Base-by-base conservation (phyloP, 352 stramenopile genomes). In the Phytophthora brassicae region DNA sequence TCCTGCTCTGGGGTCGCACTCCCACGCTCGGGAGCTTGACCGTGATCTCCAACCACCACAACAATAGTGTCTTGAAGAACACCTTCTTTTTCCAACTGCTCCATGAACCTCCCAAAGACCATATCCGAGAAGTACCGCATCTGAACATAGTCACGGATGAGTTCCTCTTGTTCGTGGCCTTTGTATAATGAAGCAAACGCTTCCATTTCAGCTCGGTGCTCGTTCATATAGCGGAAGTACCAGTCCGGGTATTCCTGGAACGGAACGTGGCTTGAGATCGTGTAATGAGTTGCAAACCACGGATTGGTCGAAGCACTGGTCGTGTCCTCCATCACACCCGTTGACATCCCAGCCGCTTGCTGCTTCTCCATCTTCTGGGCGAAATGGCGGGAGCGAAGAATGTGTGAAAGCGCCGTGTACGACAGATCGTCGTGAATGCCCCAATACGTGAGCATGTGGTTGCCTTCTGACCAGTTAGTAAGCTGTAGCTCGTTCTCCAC, bases 21-120 rank as follows among this genome's bases (percentile, higher is more conserved):
- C 22, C 75, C 77, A 22, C 52, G 57, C 52, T 89, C 82, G 0
- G 82, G 79, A 0, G 74, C 72, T 33, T 88, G 79, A 4, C 81
- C 81, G 47, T 91, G 81, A 50, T 91, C 81, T n/a, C 79, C 81
- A 2, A 74, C 64, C 17, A 91, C 57, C 1, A 89, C 55, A 2
- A 91, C 77, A 31, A 91, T 84, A 8, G 79, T 91, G 45, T 91
- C 66, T 31, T 87, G 72, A 6, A 91, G 57, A n/a, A 89, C 69
- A 11, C 76, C 74, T 13, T 66, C 81, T 19, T 52, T 60, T n/a
- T 84, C 65, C 11, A 91, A 38, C 8, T 77, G 60, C 46, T 76
- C 71, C 70, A 90, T 77, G 51, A 91, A 88, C 39, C 46, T 45
- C 2, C 82, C 79, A 12, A 91, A 77, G 24, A 72, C 68, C 41